A percentile compares a stretch with the other conserved stretches of the same genome.
Evolutionary conservation across 2,329 filamentous ascomycete genomes (phyloP).

Genomic region (Venturia oleaginea): DNA sequence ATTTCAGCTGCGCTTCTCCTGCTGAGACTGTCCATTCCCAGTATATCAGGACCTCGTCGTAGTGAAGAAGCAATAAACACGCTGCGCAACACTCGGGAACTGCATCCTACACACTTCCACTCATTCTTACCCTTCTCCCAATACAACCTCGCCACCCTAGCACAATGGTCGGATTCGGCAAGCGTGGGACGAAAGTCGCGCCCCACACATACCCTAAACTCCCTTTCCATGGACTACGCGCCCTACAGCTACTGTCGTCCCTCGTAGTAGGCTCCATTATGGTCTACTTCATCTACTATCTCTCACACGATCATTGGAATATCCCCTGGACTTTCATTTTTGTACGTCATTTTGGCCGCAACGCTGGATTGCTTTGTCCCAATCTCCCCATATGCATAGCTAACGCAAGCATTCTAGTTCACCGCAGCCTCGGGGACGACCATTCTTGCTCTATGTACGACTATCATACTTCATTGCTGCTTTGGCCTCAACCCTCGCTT

Average conservation of each 20-base stretch:
- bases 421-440: slow-evolving; percentile 43
- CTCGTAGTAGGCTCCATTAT: slow-evolving; percentile 46
- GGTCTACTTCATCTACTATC: slow-evolving; percentile 46
- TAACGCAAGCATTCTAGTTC: slow-evolving; percentile 31
- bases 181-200: slow-evolving; percentile 21
- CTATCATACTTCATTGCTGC: slow-evolving; percentile 42
- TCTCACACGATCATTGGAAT: slow-evolving; percentile 41
- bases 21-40: not conserved
- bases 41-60: not conserved
- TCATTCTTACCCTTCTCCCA: not conserved
- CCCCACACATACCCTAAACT: slow-evolving; percentile 36
- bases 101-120: not conserved
- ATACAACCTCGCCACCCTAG: not conserved
- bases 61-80: not conserved
- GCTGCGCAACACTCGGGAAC: not conserved
- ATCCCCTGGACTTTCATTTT: slow-evolving; percentile 53
- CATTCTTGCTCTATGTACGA: slow-evolving; percentile 37
- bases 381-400: not conserved
- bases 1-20: not conserved
- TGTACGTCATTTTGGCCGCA: slow-evolving; percentile 29
- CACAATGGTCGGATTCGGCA: slow-evolving; percentile 5
- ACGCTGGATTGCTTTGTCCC: not conserved
- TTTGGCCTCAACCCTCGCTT: slow-evolving; percentile 43
- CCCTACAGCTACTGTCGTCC: slow-evolving; percentile 33
- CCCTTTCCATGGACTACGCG: slow-evolving; percentile 34